Percentiles rank a stretch among this genome's conserved stretches.
phyloP scores from a whole-genome alignment of 768 basidiomycete species.

The Clitopilus hobsonii region DNA sequence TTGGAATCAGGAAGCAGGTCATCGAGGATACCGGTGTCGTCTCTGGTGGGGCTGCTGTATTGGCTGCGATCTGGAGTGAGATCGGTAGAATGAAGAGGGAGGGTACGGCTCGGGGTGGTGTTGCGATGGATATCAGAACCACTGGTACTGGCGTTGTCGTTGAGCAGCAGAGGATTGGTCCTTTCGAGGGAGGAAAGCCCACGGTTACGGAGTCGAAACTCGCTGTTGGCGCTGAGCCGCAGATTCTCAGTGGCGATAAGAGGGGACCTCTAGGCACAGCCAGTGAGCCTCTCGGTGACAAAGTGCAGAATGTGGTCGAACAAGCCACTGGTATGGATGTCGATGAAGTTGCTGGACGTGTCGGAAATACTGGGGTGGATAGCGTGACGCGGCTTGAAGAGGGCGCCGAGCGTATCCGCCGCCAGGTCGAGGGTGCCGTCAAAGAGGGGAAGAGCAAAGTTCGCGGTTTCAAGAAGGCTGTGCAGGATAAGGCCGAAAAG shows the following conservation, averaged over 20 bases:
- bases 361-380: slow-evolving; percentile 19
- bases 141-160: slow-evolving; percentile 65
- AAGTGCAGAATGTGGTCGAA: slow-evolving; percentile 24
- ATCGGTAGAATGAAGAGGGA: slow-evolving; percentile 50
- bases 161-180: slow-evolving; percentile 26
- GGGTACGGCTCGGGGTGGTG: slow-evolving; percentile 22
- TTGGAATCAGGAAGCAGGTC: slow-evolving; percentile 51
- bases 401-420: background rate
- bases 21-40: slow-evolving; percentile 61
- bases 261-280: slow-evolving; percentile 58
- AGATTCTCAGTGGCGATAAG: slow-evolving; percentile 66
- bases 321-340: slow-evolving; percentile 23
- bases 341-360: slow-evolving; percentile 10
- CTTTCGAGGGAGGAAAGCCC: slow-evolving; percentile 15
- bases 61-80: slow-evolving; percentile 70
- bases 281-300: slow-evolving; percentile 36
- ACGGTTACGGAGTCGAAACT: slow-evolving; percentile 29
- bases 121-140: slow-evolving; percentile 41
- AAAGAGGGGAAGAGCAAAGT: slow-evolving; percentile 22
- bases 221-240: slow-evolving; percentile 71
- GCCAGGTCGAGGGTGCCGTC: slow-evolving; percentile 17
- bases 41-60: slow-evolving; percentile 35
- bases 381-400: slow-evolving; percentile 6
- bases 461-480: slow-evolving; percentile 37
- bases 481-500: slow-evolving; percentile 31